phyloP scores from a whole-genome alignment of 2,329 filamentous ascomycete genomes.

The Aspergillus ruber region DNA sequence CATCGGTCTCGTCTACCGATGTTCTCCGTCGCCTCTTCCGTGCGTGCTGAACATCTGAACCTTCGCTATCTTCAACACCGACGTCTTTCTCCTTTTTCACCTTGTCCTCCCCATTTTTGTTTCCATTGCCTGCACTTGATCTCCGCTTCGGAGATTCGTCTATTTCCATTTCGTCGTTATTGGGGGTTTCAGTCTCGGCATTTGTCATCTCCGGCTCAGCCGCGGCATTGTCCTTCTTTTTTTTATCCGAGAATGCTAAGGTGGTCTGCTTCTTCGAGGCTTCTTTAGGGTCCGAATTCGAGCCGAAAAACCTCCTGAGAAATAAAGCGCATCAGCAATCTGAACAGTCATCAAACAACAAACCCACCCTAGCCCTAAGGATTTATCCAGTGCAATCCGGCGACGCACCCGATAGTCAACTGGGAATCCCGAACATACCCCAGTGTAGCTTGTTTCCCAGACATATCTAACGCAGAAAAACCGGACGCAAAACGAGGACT shows the following conservation, averaged over 20 bases:
- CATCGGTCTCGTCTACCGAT: conserved; percentile 27
- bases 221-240: conserved; percentile 32
- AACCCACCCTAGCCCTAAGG: neutral
- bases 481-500: neutral
- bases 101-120: conserved; percentile 4
- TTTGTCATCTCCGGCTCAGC: conserved; percentile 20
- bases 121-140: conserved; percentile 4
- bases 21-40: conserved; percentile 46
- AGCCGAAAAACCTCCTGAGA: conserved; percentile 76
- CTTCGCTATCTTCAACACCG: conserved; percentile 42
- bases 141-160: conserved; percentile 8
- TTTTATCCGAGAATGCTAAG: conserved; percentile 63
- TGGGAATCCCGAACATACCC: conserved; percentile 78
- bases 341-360: conserved; percentile 5
- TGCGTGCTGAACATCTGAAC: conserved; percentile 55
- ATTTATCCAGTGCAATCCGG: neutral
- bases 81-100: conserved; percentile 20
- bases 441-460: conserved; percentile 68
- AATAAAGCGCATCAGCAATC: neutral
- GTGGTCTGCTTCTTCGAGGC: conserved; percentile 68
- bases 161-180: conserved; percentile 6
- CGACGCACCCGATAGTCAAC: conserved; percentile 64
- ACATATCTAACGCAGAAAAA: neutral
- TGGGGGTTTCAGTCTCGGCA: conserved; percentile 4
- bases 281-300: conserved; percentile 49